Evolutionary conservation across 805 yeast genomes (phyloP).

Genomic region (Candida pini): DNA sequence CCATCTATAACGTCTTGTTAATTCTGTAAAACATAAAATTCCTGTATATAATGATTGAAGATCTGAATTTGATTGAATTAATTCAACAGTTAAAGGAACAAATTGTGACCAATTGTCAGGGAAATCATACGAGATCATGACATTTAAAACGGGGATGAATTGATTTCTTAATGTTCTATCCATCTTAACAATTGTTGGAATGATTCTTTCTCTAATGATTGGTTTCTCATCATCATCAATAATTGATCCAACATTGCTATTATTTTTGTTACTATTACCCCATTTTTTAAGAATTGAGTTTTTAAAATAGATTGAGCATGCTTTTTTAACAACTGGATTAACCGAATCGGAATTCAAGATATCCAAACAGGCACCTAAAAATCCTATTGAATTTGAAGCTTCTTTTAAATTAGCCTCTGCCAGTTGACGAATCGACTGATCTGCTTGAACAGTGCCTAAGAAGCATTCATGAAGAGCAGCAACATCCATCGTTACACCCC

Average conservation of each 20-base stretch:
- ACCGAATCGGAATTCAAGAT: slow-evolving; percentile 53
- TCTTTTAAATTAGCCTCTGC: slow-evolving; percentile 66
- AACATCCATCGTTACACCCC: slow-evolving; percentile 61
- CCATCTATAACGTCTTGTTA: slow-evolving; percentile 77
- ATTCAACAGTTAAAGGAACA: slow-evolving; percentile 39
- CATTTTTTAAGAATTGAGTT: slow-evolving; percentile 67
- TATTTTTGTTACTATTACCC: slow-evolving; percentile 31
- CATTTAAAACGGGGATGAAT: slow-evolving; percentile 45
- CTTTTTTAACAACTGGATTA: slow-evolving; percentile 53
- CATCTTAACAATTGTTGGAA: slow-evolving; percentile 52
- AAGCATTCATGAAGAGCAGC: slow-evolving; percentile 66
- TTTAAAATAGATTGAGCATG: slow-evolving; percentile 85
- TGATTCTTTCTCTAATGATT: slow-evolving; percentile 59
- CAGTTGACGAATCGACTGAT: slow-evolving; percentile 50
- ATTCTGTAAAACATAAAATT: slow-evolving; percentile 65
- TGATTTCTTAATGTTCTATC: slow-evolving; percentile 41
- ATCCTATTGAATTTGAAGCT: slow-evolving; percentile 60
- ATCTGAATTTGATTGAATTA: slow-evolving; percentile 42
- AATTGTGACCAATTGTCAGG: slow-evolving; percentile 50
- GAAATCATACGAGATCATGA: slow-evolving; percentile 40
- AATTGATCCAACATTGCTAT: too few species aligned
- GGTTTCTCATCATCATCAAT: slow-evolving; percentile 73
- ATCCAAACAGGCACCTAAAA: slow-evolving; percentile 77
- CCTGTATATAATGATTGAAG: slow-evolving; percentile 53
- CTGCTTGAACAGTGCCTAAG: slow-evolving; percentile 69